Evolutionary conservation across 2,329 filamentous ascomycete genomes (phyloP).

Genomic region (Rosellinia necatrix): DNA sequence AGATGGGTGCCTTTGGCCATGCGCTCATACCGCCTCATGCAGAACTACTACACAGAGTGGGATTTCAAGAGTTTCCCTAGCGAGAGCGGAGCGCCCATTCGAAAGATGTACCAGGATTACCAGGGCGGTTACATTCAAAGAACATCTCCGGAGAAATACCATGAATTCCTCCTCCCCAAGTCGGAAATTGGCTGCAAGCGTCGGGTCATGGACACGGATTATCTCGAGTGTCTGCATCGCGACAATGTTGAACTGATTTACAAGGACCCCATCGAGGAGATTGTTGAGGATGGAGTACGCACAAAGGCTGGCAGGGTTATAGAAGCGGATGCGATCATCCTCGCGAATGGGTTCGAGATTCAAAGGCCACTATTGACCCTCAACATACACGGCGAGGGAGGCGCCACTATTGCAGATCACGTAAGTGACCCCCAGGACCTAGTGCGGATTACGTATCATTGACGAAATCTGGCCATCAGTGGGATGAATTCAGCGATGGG

Average conservation of each 20-base stretch:
- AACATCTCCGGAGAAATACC: slow-evolving; percentile 15
- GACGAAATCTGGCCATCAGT: slow-evolving; percentile 4
- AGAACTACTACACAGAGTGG: background rate
- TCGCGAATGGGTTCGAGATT: slow-evolving; percentile 21
- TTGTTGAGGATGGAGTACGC: slow-evolving; percentile 18
- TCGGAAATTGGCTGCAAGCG: slow-evolving; percentile 21
- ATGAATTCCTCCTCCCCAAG: slow-evolving; percentile 19
- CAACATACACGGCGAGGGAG: slow-evolving; percentile 14
- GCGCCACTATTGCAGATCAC: slow-evolving; percentile 10
- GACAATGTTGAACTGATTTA: slow-evolving; percentile 21
- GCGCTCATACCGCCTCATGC: slow-evolving; percentile 7
- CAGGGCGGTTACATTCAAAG: slow-evolving; percentile 9
- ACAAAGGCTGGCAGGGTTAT: slow-evolving; percentile 19
- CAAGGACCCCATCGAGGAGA: slow-evolving; percentile 19
- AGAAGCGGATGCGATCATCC: slow-evolving; percentile 19
- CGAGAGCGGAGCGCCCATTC: slow-evolving; percentile 3
- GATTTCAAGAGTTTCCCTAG: slow-evolving; percentile 15
- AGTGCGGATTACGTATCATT: background rate
- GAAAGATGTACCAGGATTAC: slow-evolving; percentile 9
- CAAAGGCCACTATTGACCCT: background rate
- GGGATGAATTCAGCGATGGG: slow-evolving; percentile 18
- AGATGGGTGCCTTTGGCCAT: slow-evolving; percentile 23
- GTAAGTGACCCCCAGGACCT: slow-evolving; percentile 5
- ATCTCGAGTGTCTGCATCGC: slow-evolving; percentile 16
- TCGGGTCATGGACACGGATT: slow-evolving; percentile 22